Base-by-base conservation (phyloP, 768 basidiomycete genomes). In the Leccinellum albellum region DNA sequence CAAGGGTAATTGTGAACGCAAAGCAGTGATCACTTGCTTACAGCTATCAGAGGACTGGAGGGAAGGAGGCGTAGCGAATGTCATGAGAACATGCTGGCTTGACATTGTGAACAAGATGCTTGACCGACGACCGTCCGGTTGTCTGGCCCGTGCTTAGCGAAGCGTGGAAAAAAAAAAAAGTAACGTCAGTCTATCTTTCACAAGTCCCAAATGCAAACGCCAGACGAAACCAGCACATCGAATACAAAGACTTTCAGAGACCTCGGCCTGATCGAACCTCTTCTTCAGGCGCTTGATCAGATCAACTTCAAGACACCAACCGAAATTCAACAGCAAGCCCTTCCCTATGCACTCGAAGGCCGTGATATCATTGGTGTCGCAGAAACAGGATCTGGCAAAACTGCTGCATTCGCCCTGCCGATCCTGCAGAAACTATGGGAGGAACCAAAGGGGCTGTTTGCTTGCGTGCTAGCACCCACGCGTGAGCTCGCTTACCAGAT, bases 361-460 rank as follows among this genome's bases (percentile, higher is more conserved):
- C 85, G 88, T 66, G 97, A 99, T 75, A 91, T 99, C 63, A 98
- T 99, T 57, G 97, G 97, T 20, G 89, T 99, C n/a, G 97, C 97
- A 31, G 87, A 92, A 62, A 99, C 97, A 10, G 97, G 97, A 29
- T 94, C 91, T 13, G 97, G 96, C 63, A 98, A 99, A 78, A 98
- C 97, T 0, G 96, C 94, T 15, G 95, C 97, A 21, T 98, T 98
- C 73, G 94, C 92, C 24, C 76, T 98, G 6, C 97, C 97, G 2
- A 96, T 99, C 57, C 76, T 99, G 33, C 97, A 99, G 73, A 92
- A 92, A 63, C 75, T 98, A 72, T 98, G 94, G 94, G 90, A 94
- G 50, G 90, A 95, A 29, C 97, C 97, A 47, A 88, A 88, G 66
- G 91, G 93, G 21, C 81, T 96, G 40, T 99, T 94, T 70, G 94